A percentile compares a stretch with the other conserved stretches of the same genome.
phyloP scores from a whole-genome alignment of 2,329 filamentous ascomycete genomes.

The Venturia aucupariae region DNA sequence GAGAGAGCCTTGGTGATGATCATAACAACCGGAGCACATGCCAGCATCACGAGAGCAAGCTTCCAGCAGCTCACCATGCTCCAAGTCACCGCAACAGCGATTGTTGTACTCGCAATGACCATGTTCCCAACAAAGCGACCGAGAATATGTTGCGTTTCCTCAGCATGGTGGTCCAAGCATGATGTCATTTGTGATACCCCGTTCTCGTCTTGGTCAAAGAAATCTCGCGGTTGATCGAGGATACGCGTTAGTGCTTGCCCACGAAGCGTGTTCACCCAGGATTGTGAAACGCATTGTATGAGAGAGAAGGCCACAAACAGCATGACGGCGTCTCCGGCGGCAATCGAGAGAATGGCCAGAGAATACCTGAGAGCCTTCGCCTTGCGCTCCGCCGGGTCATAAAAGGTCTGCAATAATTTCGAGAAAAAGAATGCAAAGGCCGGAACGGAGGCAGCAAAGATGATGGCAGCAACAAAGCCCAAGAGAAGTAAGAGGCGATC shows the following conservation, averaged over 20 bases:
- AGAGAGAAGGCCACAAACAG: slow-evolving; percentile 61
- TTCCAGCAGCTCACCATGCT: slow-evolving; percentile 68
- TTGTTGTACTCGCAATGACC: slow-evolving; percentile 58
- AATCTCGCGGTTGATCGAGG: slow-evolving; percentile 64
- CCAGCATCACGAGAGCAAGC: slow-evolving; percentile 66
- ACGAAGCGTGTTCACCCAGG: slow-evolving; percentile 68
- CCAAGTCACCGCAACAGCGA: slow-evolving; percentile 63
- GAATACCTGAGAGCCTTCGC: slow-evolving; percentile 56
- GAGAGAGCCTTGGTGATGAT: slow-evolving; percentile 57
- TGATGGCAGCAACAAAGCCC: slow-evolving; percentile 52
- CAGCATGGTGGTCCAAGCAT: slow-evolving; percentile 69
- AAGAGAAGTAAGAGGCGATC: slow-evolving; percentile 26
- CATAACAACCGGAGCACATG: slow-evolving; percentile 58
- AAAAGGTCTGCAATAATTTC: slow-evolving; percentile 62
- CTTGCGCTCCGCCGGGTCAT: slow-evolving; percentile 41
- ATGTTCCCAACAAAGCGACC: slow-evolving; percentile 66
- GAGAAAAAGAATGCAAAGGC: slow-evolving; percentile 70
- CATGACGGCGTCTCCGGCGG: slow-evolving; percentile 54
- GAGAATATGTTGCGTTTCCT: slow-evolving; percentile 78
- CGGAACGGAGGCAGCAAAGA: slow-evolving; percentile 60
- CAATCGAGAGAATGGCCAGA: slow-evolving; percentile 57
- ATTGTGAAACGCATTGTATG: slow-evolving; percentile 61
- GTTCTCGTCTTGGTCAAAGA: slow-evolving; percentile 66
- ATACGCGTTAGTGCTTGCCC: slow-evolving; percentile 58
- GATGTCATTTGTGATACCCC: slow-evolving; percentile 55